Percentiles rank a stretch among this genome's conserved stretches.
Evolutionary conservation across 306 rosid species (phyloP).

Genomic region (Abrus pulchellus): DNA sequence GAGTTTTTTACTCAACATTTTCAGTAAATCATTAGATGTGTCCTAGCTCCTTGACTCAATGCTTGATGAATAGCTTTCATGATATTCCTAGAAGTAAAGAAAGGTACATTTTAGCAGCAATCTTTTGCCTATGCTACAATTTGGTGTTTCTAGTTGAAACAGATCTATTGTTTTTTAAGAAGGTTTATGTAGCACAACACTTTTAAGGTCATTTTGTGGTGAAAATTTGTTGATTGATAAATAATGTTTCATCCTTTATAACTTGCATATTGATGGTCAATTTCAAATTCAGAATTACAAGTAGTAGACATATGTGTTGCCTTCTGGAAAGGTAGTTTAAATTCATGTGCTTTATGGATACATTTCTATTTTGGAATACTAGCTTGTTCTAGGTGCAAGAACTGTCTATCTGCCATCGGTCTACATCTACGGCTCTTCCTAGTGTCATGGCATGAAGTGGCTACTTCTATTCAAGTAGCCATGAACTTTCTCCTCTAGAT

Average conservation of each 20-base stretch:
- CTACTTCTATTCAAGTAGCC: slow-evolving; percentile 17
- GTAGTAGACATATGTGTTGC: background rate
- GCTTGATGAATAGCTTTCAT: no score
- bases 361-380: slow-evolving; percentile 15
- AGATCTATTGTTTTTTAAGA: no score
- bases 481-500: no score
- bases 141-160: no score
- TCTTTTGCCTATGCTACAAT: no score
- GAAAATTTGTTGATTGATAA: slow-evolving; percentile 7
- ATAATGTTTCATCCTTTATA: background rate
- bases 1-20: no score
- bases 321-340: slow-evolving; percentile 32
- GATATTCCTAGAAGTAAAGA: no score
- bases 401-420: slow-evolving; percentile 28
- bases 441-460: slow-evolving; percentile 25
- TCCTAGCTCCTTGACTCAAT: no score
- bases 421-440: background rate
- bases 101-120: no score
- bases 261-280: slow-evolving; percentile 10
- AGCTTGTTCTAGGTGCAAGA: slow-evolving; percentile 38
- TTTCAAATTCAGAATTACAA: background rate
- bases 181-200: no score
- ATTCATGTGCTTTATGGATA: slow-evolving; percentile 9
- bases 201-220: slow-evolving; percentile 30
- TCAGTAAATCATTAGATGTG: no score